A percentile compares a stretch with the other conserved stretches of the same genome.
Conservation (phyloP, 2,329 filamentous ascomycete genomes). For the Onygena corvina region DNA sequence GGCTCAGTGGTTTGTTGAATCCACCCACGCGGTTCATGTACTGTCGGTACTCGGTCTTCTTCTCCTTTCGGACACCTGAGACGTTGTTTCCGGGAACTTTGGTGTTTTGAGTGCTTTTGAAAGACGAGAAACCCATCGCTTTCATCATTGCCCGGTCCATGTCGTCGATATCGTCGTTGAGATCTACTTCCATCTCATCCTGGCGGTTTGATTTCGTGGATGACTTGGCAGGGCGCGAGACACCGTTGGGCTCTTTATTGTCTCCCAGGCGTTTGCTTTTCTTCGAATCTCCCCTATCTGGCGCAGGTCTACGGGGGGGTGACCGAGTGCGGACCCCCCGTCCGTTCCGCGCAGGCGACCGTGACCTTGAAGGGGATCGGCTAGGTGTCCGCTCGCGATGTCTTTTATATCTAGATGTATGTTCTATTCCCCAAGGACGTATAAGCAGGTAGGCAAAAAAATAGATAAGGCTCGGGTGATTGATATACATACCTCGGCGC, state of each 20-base stretch:
- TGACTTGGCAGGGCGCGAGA: slow-evolving; percentile 16
- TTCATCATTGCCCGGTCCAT: slow-evolving; percentile 65
- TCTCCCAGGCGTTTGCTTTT: slow-evolving; percentile 20
- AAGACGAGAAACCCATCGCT: slow-evolving; percentile 82
- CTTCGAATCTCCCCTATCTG: slow-evolving; percentile 25
- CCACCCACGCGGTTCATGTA: slow-evolving; percentile 60
- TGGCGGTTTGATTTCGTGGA: slow-evolving; percentile 23
- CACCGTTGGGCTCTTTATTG: slow-evolving; percentile 19
- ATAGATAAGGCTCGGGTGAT: not conserved
- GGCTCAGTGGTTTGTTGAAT: slow-evolving; percentile 41
- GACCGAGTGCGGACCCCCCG: slow-evolving; percentile 26
- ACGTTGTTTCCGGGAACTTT: slow-evolving; percentile 81
- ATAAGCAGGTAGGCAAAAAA: not conserved
- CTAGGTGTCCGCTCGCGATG: slow-evolving; percentile 20
- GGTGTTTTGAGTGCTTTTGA: slow-evolving; percentile 75
- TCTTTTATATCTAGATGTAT: not conserved
- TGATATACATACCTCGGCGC: slow-evolving; percentile 28
- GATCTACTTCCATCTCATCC: slow-evolving; percentile 19
- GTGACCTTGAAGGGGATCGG: slow-evolving; percentile 22
- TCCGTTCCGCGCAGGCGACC: slow-evolving; percentile 27
- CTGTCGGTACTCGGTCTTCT: slow-evolving; percentile 89
- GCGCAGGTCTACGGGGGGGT: slow-evolving; percentile 25
- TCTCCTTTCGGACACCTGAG: slow-evolving; percentile 75
- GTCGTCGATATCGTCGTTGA: slow-evolving; percentile 40
- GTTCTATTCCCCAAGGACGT: not conserved